Base-by-base conservation (phyloP, 371 early-diverging fungal genomes). In the Syncephalastrum monosporum region DNA sequence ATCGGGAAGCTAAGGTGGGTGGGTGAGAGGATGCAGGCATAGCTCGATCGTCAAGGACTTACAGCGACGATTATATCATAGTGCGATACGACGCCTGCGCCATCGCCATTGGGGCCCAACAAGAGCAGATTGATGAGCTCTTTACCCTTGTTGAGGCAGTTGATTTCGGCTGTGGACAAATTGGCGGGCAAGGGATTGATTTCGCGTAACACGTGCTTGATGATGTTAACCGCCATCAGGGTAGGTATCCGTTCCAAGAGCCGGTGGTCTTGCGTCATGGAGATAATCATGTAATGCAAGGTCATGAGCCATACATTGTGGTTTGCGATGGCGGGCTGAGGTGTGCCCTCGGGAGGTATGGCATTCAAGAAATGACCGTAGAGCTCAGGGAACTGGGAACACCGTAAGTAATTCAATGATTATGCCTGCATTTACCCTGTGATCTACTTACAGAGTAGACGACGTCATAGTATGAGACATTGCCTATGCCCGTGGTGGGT, bases 21-120 rank as follows among this genome's bases (percentile, higher is more conserved):
- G 41, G 13, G 1, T 21, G 23, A 41, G 17, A 10, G 15, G 33
- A 45, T n/a, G 8, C 12, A 33, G 38, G 12, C 38, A 12, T 8
- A 33, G 10, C 10, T 10, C 3, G 13, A 6, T 14, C 12, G 12
- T 33, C 21, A 16, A 46, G 10, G 29, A 55, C 68, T 65, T 69
- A 77, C 77, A 16, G 77, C 76, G 2, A 79, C 67, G 51, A 79
- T 79, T 14, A 79, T 72, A 61, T 79, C 79, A 23, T 79, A 79
- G 55, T 79, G 75, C 27, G 74, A 74, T 14, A 79, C 74, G 10
- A 68, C 72, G 47, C 79, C 77, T 3, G 73, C 79, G 5, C 79
- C 79, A 60, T 79, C 75, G 3, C 75, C 77, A 14, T 61, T 43
- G 14, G 75, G 61, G 4, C 79, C 79, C n/a, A 76, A 54, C 6